phyloP scores from a whole-genome alignment of 2,329 filamentous ascomycete species.

The Ascochyta rabiei region DNA sequence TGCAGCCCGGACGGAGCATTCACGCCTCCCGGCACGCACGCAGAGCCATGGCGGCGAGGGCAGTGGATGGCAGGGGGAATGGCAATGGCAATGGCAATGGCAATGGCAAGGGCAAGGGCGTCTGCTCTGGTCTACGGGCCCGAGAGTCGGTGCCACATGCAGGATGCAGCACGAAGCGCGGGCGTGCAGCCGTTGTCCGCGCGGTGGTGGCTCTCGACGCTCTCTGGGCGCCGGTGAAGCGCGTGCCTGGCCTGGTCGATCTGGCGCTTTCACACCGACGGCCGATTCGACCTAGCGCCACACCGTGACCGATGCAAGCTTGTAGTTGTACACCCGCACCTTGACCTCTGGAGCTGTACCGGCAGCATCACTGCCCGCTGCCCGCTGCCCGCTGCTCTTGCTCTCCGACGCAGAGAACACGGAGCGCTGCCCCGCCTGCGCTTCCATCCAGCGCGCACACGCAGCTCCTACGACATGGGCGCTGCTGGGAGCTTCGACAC shows the following conservation, averaged over 20 bases:
- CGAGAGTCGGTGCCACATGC: neutral
- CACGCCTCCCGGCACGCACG: constrained; percentile 1
- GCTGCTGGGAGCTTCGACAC: constrained; percentile 27
- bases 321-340: constrained; percentile 5
- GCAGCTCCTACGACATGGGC: constrained; percentile 40
- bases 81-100: no score
- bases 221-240: neutral
- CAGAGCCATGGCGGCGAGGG: neutral
- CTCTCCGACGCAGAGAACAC: no score
- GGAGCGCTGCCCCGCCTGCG: neutral
- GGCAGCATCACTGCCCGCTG: constrained; percentile 4
- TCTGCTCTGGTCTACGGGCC: neutral
- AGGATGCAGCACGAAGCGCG: neutral
- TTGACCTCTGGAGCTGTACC: constrained; percentile 6
- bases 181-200: neutral
- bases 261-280: constrained; percentile 2
- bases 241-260: neutral
- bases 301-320: constrained; percentile 1
- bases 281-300: constrained; percentile 3
- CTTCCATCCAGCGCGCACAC: constrained; percentile 14
- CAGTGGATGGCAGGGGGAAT: no score
- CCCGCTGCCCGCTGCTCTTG: neutral
- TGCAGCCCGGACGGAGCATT: constrained; percentile 5
- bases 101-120: no score
- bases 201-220: neutral